A percentile compares a stretch with the other conserved stretches of the same genome.
Evolutionary conservation across 1,284 basidiomycete species (phyloP).

Genomic region (Apiotrichum sp.): DNA sequence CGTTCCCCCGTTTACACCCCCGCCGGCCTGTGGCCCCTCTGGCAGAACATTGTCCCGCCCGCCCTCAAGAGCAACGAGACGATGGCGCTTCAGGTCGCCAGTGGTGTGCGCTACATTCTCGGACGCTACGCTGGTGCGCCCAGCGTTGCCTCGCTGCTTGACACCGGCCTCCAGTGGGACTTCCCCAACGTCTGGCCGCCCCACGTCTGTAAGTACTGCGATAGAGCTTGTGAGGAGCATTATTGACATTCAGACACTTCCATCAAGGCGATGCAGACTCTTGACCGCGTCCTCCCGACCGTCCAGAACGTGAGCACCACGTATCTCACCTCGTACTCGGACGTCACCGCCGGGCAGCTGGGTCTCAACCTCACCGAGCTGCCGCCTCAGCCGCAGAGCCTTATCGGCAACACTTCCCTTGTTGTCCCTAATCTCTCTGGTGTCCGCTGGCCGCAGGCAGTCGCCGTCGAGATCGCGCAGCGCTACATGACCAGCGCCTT

Average conservation of each 20-base stretch:
- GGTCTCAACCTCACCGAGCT: constrained; percentile 61
- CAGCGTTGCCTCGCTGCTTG: constrained; percentile 59
- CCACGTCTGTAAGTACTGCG: constrained; percentile 55
- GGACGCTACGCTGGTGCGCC: constrained; percentile 79
- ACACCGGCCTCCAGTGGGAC: constrained; percentile 73
- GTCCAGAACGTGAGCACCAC: constrained; percentile 7
- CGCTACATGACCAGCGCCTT: constrained; percentile 74
- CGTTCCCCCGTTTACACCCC: constrained; percentile 61
- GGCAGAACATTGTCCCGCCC: constrained; percentile 75
- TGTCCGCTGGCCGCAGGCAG: constrained; percentile 47
- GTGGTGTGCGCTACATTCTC: constrained; percentile 66
- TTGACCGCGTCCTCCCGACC: constrained; percentile 32
- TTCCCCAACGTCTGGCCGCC: constrained; percentile 57
- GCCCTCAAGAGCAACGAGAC: constrained; percentile 56
- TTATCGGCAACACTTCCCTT: constrained; percentile 53
- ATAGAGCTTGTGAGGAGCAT: not conserved
- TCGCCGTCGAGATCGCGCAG: constrained; percentile 57
- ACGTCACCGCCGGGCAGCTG: constrained; percentile 67
- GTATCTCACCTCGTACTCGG: constrained; percentile 28
- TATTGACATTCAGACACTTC: constrained; percentile 53
- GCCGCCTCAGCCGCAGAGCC: constrained; percentile 57
- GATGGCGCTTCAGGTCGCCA: constrained; percentile 63
- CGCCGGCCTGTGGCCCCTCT: constrained; percentile 77
- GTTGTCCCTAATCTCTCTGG: not conserved
- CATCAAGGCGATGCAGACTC: constrained; percentile 63